Percentiles rank a stretch among this genome's conserved stretches.
Conservation (phyloP, 2,329 filamentous ascomycete genomes). For the Raffaelea ambrosiae region DNA sequence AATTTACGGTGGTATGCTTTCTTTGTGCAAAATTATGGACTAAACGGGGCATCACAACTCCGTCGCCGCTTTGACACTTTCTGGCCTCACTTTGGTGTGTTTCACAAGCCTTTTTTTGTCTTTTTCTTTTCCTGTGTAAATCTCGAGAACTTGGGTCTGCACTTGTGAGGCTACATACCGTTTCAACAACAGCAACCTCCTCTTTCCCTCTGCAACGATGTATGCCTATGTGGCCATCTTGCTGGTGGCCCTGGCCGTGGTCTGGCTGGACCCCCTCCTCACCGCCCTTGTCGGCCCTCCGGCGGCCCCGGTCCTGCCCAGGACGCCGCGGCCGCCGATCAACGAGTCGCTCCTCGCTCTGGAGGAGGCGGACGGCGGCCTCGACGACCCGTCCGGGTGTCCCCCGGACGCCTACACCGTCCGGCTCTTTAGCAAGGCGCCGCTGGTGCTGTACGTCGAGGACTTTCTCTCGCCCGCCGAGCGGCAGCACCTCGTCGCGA, state of each 20-base stretch:
- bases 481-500: slow-evolving; percentile 36
- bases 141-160: no score
- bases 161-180: no score
- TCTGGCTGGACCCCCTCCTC: slow-evolving; percentile 35
- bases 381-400: slow-evolving; percentile 19
- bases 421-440: slow-evolving; percentile 39
- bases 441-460: slow-evolving; percentile 46
- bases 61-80: no score
- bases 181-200: not conserved
- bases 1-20: no score
- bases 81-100: no score
- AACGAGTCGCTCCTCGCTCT: slow-evolving; percentile 44
- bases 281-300: slow-evolving; percentile 16
- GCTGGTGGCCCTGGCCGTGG: slow-evolving; percentile 30
- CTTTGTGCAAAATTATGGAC: no score
- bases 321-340: slow-evolving; percentile 33
- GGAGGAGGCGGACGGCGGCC: slow-evolving; percentile 19
- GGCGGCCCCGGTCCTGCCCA: slow-evolving; percentile 3
- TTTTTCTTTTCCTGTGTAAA: no score
- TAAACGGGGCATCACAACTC: no score
- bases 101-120: no score
- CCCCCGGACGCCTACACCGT: slow-evolving; percentile 33
- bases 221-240: slow-evolving; percentile 33
- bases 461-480: slow-evolving; percentile 38
- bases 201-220: slow-evolving; percentile 20